These are phyloP conservation scores for Acanthochlamys bracteata DNA, from an alignment of 106 monocot genomes.

Conservation along the genomic window DNA sequence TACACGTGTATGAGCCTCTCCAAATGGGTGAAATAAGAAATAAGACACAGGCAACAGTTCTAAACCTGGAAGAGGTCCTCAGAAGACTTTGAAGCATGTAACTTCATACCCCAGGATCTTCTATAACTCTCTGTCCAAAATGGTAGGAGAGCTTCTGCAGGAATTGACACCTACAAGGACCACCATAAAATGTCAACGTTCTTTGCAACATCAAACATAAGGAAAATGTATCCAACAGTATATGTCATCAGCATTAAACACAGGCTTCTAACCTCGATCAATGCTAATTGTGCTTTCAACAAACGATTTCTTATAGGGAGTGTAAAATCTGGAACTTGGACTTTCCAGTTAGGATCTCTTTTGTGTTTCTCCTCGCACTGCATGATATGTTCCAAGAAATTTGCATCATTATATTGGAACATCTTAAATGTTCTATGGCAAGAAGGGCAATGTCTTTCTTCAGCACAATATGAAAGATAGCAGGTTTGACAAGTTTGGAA, in stretches of 20 bases:
- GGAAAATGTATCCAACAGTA: neutral
- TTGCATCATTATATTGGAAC: constrained; percentile 34
- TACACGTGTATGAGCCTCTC: neutral
- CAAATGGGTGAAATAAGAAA: neutral
- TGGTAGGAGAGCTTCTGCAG: constrained; percentile 74
- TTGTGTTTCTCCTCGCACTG: constrained; percentile 47
- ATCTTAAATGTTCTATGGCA: constrained; percentile 69
- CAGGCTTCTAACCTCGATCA: constrained; percentile 51
- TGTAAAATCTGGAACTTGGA: constrained; percentile 31
- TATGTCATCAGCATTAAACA: neutral
- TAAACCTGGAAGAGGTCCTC: constrained; percentile 80
- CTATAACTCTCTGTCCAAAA: constrained; percentile 84
- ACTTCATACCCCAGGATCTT: constrained; percentile 80
- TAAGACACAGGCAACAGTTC: neutral
- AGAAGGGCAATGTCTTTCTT: constrained; percentile 76
- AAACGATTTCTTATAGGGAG: constrained; percentile 47
- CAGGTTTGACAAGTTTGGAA: constrained; percentile 49
- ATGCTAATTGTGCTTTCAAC: constrained; percentile 57
- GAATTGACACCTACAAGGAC: constrained; percentile 69
- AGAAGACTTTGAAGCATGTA: constrained; percentile 58
- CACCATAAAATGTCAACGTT: constrained; percentile 3
- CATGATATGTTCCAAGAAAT: constrained; percentile 46
- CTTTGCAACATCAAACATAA: neutral
- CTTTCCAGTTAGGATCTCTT: constrained; percentile 39
- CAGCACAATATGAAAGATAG: constrained; percentile 49